Conservation (phyloP, 2,329 filamentous ascomycete genomes). For the Thelonectria olida region DNA sequence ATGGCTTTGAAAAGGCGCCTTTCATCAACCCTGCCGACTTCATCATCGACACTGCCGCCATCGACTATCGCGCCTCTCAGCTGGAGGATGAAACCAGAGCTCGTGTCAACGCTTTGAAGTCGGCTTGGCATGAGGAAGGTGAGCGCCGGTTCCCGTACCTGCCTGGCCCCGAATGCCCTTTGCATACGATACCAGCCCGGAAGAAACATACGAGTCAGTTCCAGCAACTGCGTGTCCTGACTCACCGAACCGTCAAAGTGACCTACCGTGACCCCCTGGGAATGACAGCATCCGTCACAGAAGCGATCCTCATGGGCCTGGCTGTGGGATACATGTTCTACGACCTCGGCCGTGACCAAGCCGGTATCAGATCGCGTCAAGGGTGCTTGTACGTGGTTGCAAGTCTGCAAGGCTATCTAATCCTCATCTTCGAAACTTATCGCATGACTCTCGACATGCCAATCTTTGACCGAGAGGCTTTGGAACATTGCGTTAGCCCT, state of each 20-base stretch:
- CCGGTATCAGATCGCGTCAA: conserved; percentile 78
- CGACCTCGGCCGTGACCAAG: conserved; percentile 69
- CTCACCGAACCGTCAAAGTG: conserved; percentile 73
- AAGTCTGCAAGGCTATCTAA: conserved; percentile 78
- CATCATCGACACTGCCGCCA: conserved; percentile 76
- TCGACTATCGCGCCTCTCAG: conserved; percentile 76
- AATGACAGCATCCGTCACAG: conserved; percentile 74
- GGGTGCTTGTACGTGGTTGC: conserved; percentile 78
- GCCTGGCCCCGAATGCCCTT: conserved; percentile 42
- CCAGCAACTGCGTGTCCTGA: conserved; percentile 73
- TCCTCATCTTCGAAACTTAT: conserved; percentile 80
- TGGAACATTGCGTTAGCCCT: conserved; percentile 76
- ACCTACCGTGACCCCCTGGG: conserved; percentile 81
- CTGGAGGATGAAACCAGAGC: conserved; percentile 67
- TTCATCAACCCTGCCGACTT: conserved; percentile 85
- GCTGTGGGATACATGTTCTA: conserved; percentile 80
- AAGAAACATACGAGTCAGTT: conserved; percentile 62
- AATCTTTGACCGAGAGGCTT: conserved; percentile 78
- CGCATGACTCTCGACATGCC: conserved; percentile 78
- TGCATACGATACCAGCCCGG: conserved; percentile 61
- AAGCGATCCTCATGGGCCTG: conserved; percentile 76
- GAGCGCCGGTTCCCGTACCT: conserved; percentile 38
- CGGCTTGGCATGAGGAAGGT: conserved; percentile 63
- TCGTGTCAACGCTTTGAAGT: conserved; percentile 69
- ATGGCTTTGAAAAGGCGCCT: conserved; percentile 69